Evolutionary conservation across 164 flowering plant species (phyloP).

Genomic region (Nymphaea colorata): DNA sequence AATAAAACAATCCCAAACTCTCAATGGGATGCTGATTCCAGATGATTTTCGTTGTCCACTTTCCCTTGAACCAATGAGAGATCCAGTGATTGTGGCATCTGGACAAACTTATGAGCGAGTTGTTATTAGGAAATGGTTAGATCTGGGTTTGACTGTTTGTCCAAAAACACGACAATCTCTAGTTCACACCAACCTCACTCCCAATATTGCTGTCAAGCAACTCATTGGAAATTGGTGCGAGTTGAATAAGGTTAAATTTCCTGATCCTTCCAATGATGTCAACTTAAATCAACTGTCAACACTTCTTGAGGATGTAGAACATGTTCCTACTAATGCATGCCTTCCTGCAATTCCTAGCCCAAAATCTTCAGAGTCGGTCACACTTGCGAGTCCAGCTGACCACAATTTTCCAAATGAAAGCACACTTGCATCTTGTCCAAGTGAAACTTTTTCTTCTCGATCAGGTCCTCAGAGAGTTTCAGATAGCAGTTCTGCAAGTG

Average conservation of each 20-base stretch:
- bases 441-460: conserved; percentile 30
- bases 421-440: conserved; percentile 23
- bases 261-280: conserved; percentile 45
- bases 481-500: conserved; percentile 5
- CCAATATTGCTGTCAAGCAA: no score
- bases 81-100: no score
- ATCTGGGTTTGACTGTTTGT: no score
- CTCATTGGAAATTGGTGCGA: conserved; percentile 32
- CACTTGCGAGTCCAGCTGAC: conserved; percentile 18
- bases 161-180: no score
- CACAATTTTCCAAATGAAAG: conserved; percentile 11
- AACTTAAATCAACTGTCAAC: conserved; percentile 36
- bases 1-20: conserved; percentile 46
- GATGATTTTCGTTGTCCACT: conserved; percentile 5
- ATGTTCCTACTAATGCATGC: no score
- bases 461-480: conserved; percentile 39
- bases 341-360: conserved; percentile 1
- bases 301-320: conserved; percentile 15
- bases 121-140: no score
- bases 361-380: conserved; percentile 31
- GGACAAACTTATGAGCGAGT: no score
- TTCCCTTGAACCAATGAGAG: no score
- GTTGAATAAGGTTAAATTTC: conserved; percentile 59
- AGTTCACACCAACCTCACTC: no score
- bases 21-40: conserved; percentile 57